Percentiles rank a stretch among this genome's conserved stretches.
phyloP scores from a whole-genome alignment of 2,329 filamentous ascomycete species.

The Ophiostoma tasmaniense region DNA sequence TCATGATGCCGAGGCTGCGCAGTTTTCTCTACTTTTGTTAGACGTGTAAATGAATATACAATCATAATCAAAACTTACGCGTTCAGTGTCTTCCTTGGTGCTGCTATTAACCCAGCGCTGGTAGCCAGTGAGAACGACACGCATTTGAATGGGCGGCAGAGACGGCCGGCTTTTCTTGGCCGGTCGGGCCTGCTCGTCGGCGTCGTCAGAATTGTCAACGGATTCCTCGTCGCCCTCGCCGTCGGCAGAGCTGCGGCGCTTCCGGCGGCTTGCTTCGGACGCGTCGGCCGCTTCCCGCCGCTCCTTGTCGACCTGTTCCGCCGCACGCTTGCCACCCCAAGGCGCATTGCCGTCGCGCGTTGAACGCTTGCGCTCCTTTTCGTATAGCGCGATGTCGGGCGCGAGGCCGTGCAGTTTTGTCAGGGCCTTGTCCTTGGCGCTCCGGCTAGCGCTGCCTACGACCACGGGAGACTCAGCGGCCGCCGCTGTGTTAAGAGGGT shows the following conservation, averaged over 20 bases:
- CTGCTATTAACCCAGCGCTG: conserved; percentile 68
- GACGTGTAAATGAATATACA: not conserved
- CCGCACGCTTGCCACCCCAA: conserved; percentile 56
- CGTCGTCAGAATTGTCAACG: conserved; percentile 21
- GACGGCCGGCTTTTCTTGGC: conserved; percentile 55
- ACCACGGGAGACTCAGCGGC: conserved; percentile 56
- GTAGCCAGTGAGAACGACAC: conserved; percentile 76
- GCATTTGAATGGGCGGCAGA: conserved; percentile 59
- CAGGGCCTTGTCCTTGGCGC: conserved; percentile 80
- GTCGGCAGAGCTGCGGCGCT: conserved; percentile 19
- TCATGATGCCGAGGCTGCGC: conserved; percentile 70
- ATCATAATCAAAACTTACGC: conserved; percentile 25
- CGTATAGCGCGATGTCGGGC: conserved; percentile 78
- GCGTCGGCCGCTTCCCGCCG: conserved; percentile 41
- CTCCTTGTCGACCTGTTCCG: conserved; percentile 48
- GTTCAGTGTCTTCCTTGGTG: conserved; percentile 69
- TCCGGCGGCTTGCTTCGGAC: conserved; percentile 45
- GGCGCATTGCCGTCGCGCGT: conserved; percentile 39
- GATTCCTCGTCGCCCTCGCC: conserved; percentile 25
- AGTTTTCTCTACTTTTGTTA: conserved; percentile 50
- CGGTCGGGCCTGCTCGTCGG: conserved; percentile 43
- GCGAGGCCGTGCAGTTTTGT: conserved; percentile 67
- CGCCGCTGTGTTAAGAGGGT: not conserved
- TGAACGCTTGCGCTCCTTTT: conserved; percentile 81
- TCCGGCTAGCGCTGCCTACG: conserved; percentile 62